Percentiles rank a stretch among this genome's conserved stretches.
Conservation (phyloP, 2,329 filamentous ascomycete genomes). For the Cucurbitaria berberidis region DNA sequence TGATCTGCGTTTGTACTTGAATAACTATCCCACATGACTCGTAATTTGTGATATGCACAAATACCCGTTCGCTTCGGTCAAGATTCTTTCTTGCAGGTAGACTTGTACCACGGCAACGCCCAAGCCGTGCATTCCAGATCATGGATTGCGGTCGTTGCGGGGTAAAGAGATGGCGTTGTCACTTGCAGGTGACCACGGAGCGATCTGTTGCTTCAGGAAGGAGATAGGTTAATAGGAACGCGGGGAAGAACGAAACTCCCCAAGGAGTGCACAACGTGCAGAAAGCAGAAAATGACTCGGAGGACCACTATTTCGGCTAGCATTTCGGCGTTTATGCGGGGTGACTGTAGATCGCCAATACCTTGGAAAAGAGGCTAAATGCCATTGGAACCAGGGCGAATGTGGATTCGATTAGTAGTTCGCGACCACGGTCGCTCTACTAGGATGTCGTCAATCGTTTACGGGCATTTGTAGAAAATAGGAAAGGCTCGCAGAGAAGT, state of each 20-base stretch:
- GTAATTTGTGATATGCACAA: background rate
- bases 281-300: constrained; percentile 13
- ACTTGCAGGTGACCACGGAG: background rate
- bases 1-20: background rate
- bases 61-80: background rate
- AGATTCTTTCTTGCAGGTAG: background rate
- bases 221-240: no score
- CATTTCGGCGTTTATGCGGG: constrained; percentile 14
- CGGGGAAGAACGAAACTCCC: no score
- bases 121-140: background rate
- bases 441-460: constrained; percentile 15
- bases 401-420: constrained; percentile 1
- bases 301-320: constrained; percentile 11
- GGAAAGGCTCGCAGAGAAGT: constrained; percentile 9
- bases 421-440: background rate
- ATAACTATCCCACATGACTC: background rate
- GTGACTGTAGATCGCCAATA: constrained; percentile 22
- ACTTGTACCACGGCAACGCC: background rate
- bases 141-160: background rate
- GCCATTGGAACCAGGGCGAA: constrained; percentile 4
- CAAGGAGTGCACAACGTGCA: no score
- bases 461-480: constrained; percentile 23
- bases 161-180: constrained; percentile 6
- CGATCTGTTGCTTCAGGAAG: background rate
- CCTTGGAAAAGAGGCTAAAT: constrained; percentile 11